A percentile compares a stretch with the other conserved stretches of the same genome.
These are phyloP conservation scores for Cutaneotrichosporon sp. DNA, from an alignment of 1,284 basidiomycete species.

Conservation along the genomic window DNA sequence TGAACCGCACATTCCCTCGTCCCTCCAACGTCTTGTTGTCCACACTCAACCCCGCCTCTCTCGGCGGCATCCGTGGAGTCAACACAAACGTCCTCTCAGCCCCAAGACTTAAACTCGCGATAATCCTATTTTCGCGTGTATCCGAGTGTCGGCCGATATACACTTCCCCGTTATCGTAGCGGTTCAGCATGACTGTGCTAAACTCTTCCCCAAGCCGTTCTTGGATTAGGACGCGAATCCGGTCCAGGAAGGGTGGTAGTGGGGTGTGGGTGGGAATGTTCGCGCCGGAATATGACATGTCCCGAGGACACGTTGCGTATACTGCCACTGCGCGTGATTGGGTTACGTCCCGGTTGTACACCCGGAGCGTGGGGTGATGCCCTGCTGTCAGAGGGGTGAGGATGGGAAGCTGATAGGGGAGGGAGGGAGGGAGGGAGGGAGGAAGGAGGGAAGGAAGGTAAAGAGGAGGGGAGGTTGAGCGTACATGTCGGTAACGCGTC, in stretches of 20 bases:
- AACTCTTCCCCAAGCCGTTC: constrained; percentile 54
- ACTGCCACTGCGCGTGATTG: constrained; percentile 58
- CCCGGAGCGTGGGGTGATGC: constrained; percentile 49
- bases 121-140: constrained; percentile 53
- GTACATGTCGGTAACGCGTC: constrained; percentile 52
- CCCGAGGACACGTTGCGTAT: constrained; percentile 53
- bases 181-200: constrained; percentile 60
- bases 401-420: not conserved
- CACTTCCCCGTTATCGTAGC: constrained; percentile 56
- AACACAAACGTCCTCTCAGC: constrained; percentile 58
- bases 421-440: not conserved
- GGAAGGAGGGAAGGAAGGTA: not conserved
- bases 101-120: constrained; percentile 58
- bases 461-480: constrained; percentile 12
- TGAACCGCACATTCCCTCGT: constrained; percentile 42
- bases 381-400: constrained; percentile 3
- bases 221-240: constrained; percentile 53
- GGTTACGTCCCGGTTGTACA: constrained; percentile 57
- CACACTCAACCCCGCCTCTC: not conserved
- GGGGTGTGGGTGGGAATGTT: constrained; percentile 54
- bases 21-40: constrained; percentile 21
- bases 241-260: constrained; percentile 52
- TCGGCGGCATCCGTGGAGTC: constrained; percentile 47
- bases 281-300: constrained; percentile 56
- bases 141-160: constrained; percentile 54